Evolutionary conservation across 768 basidiomycete species (phyloP), one percentile per base, ranked within the genome.

Genomic region (Mycena chlorophos): DNA sequence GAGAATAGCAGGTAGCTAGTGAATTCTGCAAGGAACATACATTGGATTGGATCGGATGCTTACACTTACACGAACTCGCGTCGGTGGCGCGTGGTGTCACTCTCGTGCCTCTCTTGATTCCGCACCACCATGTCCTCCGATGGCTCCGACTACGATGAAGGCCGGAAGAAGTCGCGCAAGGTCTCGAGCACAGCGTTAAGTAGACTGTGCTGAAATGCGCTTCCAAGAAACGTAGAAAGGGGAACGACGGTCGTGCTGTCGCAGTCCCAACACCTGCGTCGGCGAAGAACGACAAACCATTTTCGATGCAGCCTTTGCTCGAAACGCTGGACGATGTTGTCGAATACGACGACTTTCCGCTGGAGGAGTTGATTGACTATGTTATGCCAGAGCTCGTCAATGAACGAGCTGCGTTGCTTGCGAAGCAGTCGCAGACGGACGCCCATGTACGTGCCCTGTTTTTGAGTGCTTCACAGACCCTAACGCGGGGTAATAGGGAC

Each of bases 351-450:
- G 53, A 57, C 22, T 31, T 58, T 54, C 29, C 70, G 4, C 75
- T 78, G 55, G 77, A 78, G 34, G 51, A 63, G 13, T 57, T 64
- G 25, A 70, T 77, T 39, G 67, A 69, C 22, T 49, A 52, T 4
- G 39, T 73, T 4, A 64, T 77, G 19, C 66, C 70, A 17, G 72
- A 79, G 47, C 72, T 65, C 22, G 52, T 73, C 26, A 67, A 67
- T 39, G 67, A 66, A 14, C 68, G 74, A 53, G 57, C 63, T 13
- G 51, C 26, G n/a, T 52, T 64, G 5, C 68, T 68, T 57, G 58
- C 63, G 22, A 61, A 51, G 29, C 46, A 56, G 13, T 55, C 62
- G 28, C 61, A 65, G 25, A 34, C 37, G 40, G 66, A 69, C 42
- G 56, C 51, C 16, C 50, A 39, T 51, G 71, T 68, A 55, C 39